Base-by-base conservation (phyloP, 2,329 filamentous ascomycete genomes). In the Arthrocladium fulminans region DNA sequence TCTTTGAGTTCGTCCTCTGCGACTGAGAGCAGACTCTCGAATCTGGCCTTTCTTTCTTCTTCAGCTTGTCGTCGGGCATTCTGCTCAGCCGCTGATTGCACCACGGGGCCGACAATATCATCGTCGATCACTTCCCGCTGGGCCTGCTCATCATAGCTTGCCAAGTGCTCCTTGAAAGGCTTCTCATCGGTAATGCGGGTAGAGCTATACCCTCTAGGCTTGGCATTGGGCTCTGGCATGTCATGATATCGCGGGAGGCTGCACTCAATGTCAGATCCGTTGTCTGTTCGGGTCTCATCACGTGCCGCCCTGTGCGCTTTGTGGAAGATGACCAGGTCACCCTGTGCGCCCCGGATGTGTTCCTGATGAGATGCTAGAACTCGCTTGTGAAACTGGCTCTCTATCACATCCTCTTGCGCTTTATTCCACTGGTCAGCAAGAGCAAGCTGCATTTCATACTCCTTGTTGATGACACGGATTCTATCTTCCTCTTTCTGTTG, bases 251-350 rank as follows among this genome's bases (percentile, higher is more conserved):
- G 51, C 9, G 54, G 54, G 39, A 54, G 56, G 32, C 53, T 52
- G 19, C 8, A n/a, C 39, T 65, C 49, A 53, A 64, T 32, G 61
- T 68, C 27, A 45, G 52, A 52, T 35, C 55, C 53, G 58, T 65
- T 65, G 55, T 64, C 65, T 22, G 67, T 70, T 45, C 67, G 64
- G 41, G 68, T 67, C 40, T 69, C 67, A 50, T 70, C 67, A 47
- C 65, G 63, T 13, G 62, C 65, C 34, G 62, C 63, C 25, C 61
- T 63, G 40, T 62, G 59, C n/a, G 65, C 63, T 47, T 66, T 63
- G 20, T 67, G 60, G 40, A 67, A 64, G 5, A 62, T 57, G 57
- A 68, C 65, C 47, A 65, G 67, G 10, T 63, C 65, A 30, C 67
- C 66, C 51, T 65, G 59, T 15, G 65, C 63, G n/a, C 65, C 66